Conservation (phyloP, 1,139 yeast species). For the Suhomyces atakaporum region DNA sequence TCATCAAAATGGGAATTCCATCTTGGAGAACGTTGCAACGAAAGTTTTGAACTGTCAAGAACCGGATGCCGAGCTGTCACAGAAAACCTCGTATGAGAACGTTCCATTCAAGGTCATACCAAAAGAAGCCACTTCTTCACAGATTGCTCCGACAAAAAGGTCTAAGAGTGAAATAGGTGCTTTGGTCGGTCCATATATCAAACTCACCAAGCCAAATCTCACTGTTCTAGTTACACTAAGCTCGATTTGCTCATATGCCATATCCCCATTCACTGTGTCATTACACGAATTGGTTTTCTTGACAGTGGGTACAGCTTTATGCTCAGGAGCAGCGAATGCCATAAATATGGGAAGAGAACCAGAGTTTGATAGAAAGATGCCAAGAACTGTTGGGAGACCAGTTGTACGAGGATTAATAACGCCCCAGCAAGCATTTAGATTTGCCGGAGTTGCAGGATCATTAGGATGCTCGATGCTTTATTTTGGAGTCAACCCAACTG, state of each 20-base stretch:
- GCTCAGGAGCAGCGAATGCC: constrained; percentile 95
- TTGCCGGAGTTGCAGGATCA: constrained; percentile 74
- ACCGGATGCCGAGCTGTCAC: constrained; percentile 31
- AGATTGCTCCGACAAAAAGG: constrained; percentile 7
- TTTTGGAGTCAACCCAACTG: constrained; percentile 83
- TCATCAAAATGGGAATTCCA: constrained; percentile 10
- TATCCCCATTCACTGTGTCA: constrained; percentile 81
- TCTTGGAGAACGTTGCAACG: constrained; percentile 33
- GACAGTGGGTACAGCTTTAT: constrained; percentile 81
- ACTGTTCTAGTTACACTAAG: constrained; percentile 87
- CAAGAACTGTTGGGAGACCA: constrained; percentile 86
- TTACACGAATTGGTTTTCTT: constrained; percentile 67
- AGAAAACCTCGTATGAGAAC: constrained; percentile 23
- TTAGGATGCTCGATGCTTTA: constrained; percentile 70
- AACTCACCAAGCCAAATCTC: constrained; percentile 84
- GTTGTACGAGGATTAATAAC: constrained; percentile 82
- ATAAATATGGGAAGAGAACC: constrained; percentile 98
- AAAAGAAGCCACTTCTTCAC: constrained; percentile 21
- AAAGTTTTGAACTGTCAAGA: constrained; percentile 46
- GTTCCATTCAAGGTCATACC: constrained; percentile 64
- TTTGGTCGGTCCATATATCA: constrained; percentile 61
- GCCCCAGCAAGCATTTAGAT: constrained; percentile 72
- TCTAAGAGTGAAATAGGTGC: constrained; percentile 27
- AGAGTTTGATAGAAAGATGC: constrained; percentile 82
- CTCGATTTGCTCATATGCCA: constrained; percentile 90